Evolutionary conservation across 257 asterid species (phyloP).

Genomic region (Solanum chilense): DNA sequence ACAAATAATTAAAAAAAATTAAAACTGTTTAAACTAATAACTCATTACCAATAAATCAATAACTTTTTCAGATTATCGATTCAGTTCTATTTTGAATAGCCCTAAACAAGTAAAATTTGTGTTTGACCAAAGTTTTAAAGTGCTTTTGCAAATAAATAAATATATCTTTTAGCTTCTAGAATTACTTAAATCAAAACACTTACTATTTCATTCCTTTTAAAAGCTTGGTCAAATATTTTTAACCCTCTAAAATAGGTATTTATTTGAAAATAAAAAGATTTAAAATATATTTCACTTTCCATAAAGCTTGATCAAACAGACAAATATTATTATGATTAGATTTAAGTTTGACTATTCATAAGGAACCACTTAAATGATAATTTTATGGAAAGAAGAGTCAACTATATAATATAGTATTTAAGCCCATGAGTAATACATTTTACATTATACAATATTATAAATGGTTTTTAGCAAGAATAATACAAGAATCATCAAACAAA

Average conservation of each 20-base stretch:
- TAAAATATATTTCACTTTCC: background rate
- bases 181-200: background rate
- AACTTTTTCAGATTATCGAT: too few relatives aligned
- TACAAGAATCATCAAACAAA: slow-evolving; percentile 2
- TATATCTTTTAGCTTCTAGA: background rate
- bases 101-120: too few relatives aligned
- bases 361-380: background rate
- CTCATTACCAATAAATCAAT: too few relatives aligned
- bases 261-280: background rate
- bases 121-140: background rate
- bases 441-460: background rate
- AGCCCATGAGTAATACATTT: background rate
- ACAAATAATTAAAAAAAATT: too few relatives aligned
- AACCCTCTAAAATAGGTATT: background rate
- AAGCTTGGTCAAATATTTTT: background rate
- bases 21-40: too few relatives aligned
- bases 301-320: background rate
- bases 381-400: background rate
- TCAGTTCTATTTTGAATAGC: too few relatives aligned
- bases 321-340: background rate
- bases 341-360: background rate
- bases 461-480: background rate
- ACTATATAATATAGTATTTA: background rate
- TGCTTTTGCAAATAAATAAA: background rate
- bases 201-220: background rate